phyloP scores from a whole-genome alignment of 495 filamentous ascomycete genomes.

The Friedmanniomyces simplex region DNA sequence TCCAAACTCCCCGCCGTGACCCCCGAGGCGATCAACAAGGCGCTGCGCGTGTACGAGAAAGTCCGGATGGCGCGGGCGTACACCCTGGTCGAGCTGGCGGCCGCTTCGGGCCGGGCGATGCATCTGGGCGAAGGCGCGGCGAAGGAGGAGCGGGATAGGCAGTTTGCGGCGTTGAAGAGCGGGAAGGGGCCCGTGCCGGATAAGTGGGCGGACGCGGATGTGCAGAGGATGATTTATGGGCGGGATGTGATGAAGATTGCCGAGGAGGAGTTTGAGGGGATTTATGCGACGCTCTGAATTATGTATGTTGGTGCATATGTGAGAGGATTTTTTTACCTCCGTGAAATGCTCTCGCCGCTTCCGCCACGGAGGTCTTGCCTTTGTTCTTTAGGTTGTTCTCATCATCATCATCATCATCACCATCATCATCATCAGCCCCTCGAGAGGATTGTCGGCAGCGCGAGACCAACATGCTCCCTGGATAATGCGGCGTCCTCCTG shows the following conservation, averaged over 20 bases:
- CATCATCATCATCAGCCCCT: too few species aligned
- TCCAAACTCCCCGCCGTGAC: slow-evolving; percentile 42
- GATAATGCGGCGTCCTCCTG: background rate
- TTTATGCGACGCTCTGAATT: slow-evolving; percentile 21
- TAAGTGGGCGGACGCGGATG: slow-evolving; percentile 73
- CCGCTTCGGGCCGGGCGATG: slow-evolving; percentile 52
- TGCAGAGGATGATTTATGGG: slow-evolving; percentile 68
- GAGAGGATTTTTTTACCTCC: too few species aligned
- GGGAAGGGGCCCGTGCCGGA: slow-evolving; percentile 55
- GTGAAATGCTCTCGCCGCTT: too few species aligned
- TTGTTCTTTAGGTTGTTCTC: too few species aligned
- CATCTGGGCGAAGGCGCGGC: slow-evolving; percentile 66
- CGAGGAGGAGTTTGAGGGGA: slow-evolving; percentile 48
- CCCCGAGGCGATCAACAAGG: slow-evolving; percentile 49
- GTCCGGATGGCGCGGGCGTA: slow-evolving; percentile 62
- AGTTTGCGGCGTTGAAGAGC: slow-evolving; percentile 52
- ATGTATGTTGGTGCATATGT: too few species aligned
- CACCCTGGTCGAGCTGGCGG: slow-evolving; percentile 60
- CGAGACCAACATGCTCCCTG: too few species aligned
- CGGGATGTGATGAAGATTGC: slow-evolving; percentile 55
- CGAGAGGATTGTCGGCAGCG: too few species aligned
- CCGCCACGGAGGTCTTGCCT: too few species aligned
- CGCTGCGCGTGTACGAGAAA: slow-evolving; percentile 60
- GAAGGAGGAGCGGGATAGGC: slow-evolving; percentile 63
- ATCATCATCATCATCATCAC: too few species aligned